A percentile compares a stretch with the other conserved stretches of the same genome.
phyloP scores from a whole-genome alignment of 768 basidiomycete genomes.

The Suillus subluteus region DNA sequence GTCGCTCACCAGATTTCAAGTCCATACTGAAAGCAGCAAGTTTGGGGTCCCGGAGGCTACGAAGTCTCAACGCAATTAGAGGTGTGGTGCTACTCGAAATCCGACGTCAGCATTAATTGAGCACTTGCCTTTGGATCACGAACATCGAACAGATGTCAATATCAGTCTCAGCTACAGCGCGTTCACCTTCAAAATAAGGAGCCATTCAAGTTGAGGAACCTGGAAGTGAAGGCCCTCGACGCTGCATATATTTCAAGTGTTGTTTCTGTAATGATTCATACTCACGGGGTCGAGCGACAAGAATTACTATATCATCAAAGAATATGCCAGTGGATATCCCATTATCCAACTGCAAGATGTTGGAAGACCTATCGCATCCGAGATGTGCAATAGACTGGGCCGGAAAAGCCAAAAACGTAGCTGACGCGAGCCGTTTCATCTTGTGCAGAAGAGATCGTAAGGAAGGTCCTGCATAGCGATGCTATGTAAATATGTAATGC shows the following conservation, averaged over 20 bases:
- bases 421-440: background rate
- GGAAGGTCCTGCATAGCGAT: background rate
- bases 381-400: background rate
- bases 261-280: background rate
- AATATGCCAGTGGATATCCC: background rate
- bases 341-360: background rate
- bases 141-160: too few relatives aligned
- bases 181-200: background rate
- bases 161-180: background rate
- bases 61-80: too few relatives aligned
- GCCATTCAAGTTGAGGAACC: constrained; percentile 42
- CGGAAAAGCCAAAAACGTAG: background rate
- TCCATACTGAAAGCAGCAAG: too few relatives aligned
- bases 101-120: too few relatives aligned
- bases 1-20: too few relatives aligned
- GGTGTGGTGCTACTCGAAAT: too few relatives aligned
- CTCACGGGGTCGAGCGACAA: background rate
- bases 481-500: background rate
- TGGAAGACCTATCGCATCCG: background rate
- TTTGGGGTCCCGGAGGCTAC: too few relatives aligned
- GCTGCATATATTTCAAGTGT: constrained; percentile 25
- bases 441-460: background rate
- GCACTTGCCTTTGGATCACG: too few relatives aligned
- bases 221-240: constrained; percentile 45
- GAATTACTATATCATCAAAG: background rate